phyloP scores from a whole-genome alignment of 1,284 basidiomycete species.

The Ustilago shanxiensis region DNA sequence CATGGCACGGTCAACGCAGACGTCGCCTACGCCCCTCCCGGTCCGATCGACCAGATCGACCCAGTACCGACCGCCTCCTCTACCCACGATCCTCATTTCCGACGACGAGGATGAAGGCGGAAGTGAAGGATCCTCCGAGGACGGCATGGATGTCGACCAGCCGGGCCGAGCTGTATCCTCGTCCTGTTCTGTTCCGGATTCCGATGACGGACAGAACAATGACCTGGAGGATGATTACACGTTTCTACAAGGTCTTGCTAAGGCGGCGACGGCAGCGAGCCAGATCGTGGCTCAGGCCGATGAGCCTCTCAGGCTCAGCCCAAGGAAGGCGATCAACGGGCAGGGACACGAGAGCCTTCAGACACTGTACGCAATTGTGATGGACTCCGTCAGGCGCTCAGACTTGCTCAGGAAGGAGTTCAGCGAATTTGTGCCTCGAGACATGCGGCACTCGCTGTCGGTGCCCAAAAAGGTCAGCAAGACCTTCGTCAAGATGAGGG shows the following conservation, averaged over 20 bases:
- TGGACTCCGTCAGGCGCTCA: conserved; percentile 13
- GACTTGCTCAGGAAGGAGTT: conserved; percentile 22
- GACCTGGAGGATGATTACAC: neutral
- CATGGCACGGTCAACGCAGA: conserved; percentile 25
- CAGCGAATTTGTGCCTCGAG: conserved; percentile 12
- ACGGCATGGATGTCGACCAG: neutral
- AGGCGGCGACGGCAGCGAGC: neutral
- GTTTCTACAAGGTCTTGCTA: neutral
- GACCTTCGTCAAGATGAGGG: conserved; percentile 6
- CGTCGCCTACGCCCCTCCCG: neutral
- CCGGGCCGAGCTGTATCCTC: neutral
- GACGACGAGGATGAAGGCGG: neutral
- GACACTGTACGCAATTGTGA: neutral
- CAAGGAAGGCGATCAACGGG: neutral
- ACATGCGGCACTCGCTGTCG: neutral
- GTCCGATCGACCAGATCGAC: neutral
- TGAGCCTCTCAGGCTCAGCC: neutral
- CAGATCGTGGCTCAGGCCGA: conserved; percentile 2
- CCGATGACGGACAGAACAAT: neutral
- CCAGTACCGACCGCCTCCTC: neutral
- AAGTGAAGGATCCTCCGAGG: neutral
- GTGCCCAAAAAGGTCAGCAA: conserved; percentile 18
- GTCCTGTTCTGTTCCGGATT: neutral
- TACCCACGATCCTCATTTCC: neutral
- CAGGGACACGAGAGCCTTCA: neutral